Percentiles rank a stretch among this genome's conserved stretches.
These are phyloP conservation scores for Metrosideros polymorpha DNA, from an alignment of 441 rosid genomes.

Conservation along the genomic window DNA sequence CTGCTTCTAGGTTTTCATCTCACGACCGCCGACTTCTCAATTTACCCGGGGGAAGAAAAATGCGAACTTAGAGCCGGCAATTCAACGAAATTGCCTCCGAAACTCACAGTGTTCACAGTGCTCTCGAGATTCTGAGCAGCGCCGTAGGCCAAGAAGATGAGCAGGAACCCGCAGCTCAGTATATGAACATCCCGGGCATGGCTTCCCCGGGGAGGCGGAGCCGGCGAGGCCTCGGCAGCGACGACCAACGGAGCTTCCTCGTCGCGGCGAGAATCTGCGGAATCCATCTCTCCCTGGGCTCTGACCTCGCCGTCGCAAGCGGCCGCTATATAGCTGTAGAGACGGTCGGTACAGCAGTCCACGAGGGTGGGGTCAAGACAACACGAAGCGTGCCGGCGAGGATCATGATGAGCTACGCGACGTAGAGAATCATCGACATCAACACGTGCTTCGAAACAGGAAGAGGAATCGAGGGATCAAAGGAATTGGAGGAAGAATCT, in stretches of 20 bases:
- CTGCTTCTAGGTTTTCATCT: neutral
- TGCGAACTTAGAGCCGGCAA: neutral
- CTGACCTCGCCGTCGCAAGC: neutral
- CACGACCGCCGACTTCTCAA: neutral
- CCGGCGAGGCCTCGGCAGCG: conserved; percentile 16
- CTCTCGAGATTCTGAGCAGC: conserved; percentile 96
- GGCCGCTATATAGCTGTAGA: conserved; percentile 1
- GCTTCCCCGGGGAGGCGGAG: conserved; percentile 13
- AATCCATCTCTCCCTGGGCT: conserved; percentile 22
- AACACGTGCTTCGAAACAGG: conserved; percentile 8
- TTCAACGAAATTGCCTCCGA: neutral
- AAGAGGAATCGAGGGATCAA: neutral
- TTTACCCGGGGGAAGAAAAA: neutral
- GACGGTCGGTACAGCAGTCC: conserved; percentile 6
- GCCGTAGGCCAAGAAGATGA: conserved; percentile 78
- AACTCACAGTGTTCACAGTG: conserved; percentile 56
- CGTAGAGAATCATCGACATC: conserved; percentile 5
- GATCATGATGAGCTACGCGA: neutral
- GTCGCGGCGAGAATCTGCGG: conserved; percentile 23
- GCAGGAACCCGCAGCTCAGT: conserved; percentile 68
- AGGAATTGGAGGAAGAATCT: neutral
- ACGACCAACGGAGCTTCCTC: conserved; percentile 56
- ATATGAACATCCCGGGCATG: conserved; percentile 65
- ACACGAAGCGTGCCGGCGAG: neutral
- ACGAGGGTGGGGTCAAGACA: neutral